Base-by-base conservation (phyloP, 2,329 filamentous ascomycete species). In the Helotiales sp. region DNA sequence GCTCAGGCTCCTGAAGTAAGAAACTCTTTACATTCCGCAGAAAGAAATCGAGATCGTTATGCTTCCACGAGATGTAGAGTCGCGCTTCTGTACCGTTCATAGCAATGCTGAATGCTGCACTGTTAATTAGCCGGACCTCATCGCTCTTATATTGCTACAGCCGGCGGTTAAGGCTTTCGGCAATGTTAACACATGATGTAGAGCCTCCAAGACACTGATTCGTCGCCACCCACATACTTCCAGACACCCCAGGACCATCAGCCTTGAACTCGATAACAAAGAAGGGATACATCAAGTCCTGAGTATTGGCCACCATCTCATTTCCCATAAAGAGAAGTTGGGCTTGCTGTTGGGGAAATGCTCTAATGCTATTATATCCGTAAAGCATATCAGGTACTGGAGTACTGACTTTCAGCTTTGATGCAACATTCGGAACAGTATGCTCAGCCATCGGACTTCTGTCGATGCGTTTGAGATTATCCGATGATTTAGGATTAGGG, bases 201-300 rank as follows among this genome's bases (percentile, higher is more conserved):
- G 72, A 66, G 0, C 54, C 70, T 1, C 71, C 69, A 24, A 74
- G 64, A 56, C 70, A 73, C 63, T 75, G 68, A 55, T 76, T 76
- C 2, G 69, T 73, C 9, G 71, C 70, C 2, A 69, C 70, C 70
- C 67, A 73, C 48, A 75, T 15, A 52, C 56, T 69, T 1, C 69
- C 71, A 36, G 36, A 40, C 29, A 60, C 62, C 33, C 12, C n/a
- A 31, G 63, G 63, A 12, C 69, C 66, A 13, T 72, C 68, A 15
- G 67, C 70, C 34, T 68, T 70, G 59, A 71, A 69, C 57, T 72
- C 68, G 49, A 73, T 59, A 31, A 60, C 55, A 50, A 73, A 65
- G 60, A 72, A 73, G 1, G 70, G 70, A 55, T 58, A 68, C 3
- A 61, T 10, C 40, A 66, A 29, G n/a, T 30, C 46, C 22, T 60